Base-by-base conservation (phyloP, 192 early-diverging fungal species). In the Phycomyces blakesleeanus region DNA sequence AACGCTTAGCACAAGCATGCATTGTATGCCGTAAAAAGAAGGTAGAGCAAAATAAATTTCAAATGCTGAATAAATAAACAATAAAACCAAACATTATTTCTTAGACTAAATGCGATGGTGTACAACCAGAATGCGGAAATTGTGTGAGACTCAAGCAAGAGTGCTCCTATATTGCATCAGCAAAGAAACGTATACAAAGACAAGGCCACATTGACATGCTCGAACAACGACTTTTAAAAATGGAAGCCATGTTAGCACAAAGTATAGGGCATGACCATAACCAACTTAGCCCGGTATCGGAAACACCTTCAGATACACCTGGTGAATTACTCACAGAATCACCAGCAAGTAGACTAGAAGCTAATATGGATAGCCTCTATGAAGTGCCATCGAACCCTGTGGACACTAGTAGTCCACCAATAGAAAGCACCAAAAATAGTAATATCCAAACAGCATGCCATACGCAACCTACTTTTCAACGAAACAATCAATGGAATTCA, bases 171-270 rank as follows among this genome's bases (percentile, higher is more conserved):
- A 77, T 90, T 51, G 90, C 88, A 14, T 84, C 81, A 51, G 86
- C 85, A 68, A 90, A 92, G 70, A 93, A 93, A 74, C 81, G 91
- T 37, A 91, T 92, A 0, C 93, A 90, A 27, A 83, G 90, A 10
- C 83, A 83, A 39, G 87, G 88, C 7, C 85, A 89, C 56, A 87
- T 91, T 34, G 86, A 86, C 53, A 76, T 82, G 5, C 68, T 91
- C 15, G 88, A 91, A 59, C 82, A 83, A 39, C 81, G 85, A 42
- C 64, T 91, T 27, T 82, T 86, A 57, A 81, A 86, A 55, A 86
- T 91, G 85, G 90, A 91, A 63, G 74, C 79, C 38, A 51, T 90
- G 59, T 75, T 91, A 37, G 18, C 12, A 2, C 44, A 18, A 14
- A 47, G 44, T 47, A 47, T 34, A 34, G 29, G 18, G 2, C 18